Evolutionary conservation across 2,329 filamentous ascomycete species (phyloP).

Genomic region (Phaeoacremonium minimum): DNA sequence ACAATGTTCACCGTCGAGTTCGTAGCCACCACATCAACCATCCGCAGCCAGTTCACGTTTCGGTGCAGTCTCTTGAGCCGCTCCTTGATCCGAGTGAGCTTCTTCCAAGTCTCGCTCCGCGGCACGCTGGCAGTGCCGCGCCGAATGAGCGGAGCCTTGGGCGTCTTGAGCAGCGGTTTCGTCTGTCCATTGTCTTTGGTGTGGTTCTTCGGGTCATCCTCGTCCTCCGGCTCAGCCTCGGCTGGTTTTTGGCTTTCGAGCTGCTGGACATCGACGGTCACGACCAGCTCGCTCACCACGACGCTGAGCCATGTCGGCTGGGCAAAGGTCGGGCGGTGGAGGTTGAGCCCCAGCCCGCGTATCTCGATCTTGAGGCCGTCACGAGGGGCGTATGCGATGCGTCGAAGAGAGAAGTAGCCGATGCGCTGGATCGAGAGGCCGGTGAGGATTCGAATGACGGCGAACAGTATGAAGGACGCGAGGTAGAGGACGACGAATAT

Average conservation of each 20-base stretch:
- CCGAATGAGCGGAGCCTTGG: constrained; percentile 21
- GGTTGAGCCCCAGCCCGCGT: constrained; percentile 77
- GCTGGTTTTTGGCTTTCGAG: constrained; percentile 47
- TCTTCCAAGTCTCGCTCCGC: constrained; percentile 75
- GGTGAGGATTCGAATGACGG: constrained; percentile 85
- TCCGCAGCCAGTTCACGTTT: constrained; percentile 80
- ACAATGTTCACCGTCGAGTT: constrained; percentile 73
- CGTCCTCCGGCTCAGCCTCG: constrained; percentile 21
- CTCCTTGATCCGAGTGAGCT: constrained; percentile 75
- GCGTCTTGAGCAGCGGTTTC: constrained; percentile 13
- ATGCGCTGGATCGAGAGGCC: constrained; percentile 94
- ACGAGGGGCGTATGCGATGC: constrained; percentile 82
- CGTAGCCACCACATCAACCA: constrained; percentile 84
- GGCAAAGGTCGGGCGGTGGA: constrained; percentile 93
- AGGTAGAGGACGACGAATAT: constrained; percentile 83
- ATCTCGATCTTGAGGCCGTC: constrained; percentile 90
- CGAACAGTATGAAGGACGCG: constrained; percentile 88
- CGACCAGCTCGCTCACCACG: constrained; percentile 76
- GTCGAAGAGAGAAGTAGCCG: constrained; percentile 85
- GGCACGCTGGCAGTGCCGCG: constrained; percentile 23
- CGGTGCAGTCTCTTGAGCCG: constrained; percentile 80
- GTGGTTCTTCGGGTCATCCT: constrained; percentile 8
- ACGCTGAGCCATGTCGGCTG: constrained; percentile 96
- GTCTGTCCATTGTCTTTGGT: constrained; percentile 12
- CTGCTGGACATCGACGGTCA: constrained; percentile 74